These are phyloP conservation scores for Saccharomycopsis oosterbeekiorum DNA, from an alignment of 805 yeast genomes.

Conservation along the genomic window DNA sequence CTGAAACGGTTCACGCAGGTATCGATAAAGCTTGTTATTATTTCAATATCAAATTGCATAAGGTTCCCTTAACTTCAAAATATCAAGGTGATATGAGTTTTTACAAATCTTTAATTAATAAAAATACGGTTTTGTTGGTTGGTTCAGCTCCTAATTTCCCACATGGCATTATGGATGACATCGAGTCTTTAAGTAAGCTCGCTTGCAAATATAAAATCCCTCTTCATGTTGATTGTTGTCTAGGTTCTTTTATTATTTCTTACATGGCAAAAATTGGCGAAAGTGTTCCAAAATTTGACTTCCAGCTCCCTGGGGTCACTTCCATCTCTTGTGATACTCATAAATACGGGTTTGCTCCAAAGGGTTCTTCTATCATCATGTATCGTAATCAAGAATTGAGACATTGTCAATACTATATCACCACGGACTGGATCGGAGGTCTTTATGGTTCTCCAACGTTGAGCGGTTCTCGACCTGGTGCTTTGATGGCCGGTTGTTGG, in stretches of 20 bases:
- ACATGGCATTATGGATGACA: slow-evolving; percentile 91
- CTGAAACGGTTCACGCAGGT: slow-evolving; percentile 88
- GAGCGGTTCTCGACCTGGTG: slow-evolving; percentile 97
- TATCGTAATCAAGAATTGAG: slow-evolving; percentile 63
- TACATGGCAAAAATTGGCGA: slow-evolving; percentile 50
- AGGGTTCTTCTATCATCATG: slow-evolving; percentile 90
- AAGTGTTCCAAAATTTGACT: slow-evolving; percentile 56
- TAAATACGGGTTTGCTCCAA: slow-evolving; percentile 97
- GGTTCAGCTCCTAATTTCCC: slow-evolving; percentile 98
- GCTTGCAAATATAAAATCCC: slow-evolving; percentile 68
- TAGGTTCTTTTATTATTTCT: slow-evolving; percentile 86
- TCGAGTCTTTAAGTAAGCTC: slow-evolving; percentile 54
- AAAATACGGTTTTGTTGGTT: slow-evolving; percentile 70
- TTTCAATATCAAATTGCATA: slow-evolving; percentile 75
- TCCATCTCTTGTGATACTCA: slow-evolving; percentile 99
- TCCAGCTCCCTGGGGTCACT: slow-evolving; percentile 85
- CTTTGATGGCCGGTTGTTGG: slow-evolving; percentile 97
- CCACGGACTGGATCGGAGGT: slow-evolving; percentile 88
- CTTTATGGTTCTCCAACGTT: slow-evolving; percentile 92
- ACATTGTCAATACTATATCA: slow-evolving; percentile 72
- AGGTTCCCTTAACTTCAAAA: slow-evolving; percentile 69
- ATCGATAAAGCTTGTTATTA: slow-evolving; percentile 87
- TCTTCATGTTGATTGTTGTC: slow-evolving; percentile 90
- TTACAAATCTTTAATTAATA: slow-evolving; percentile 56
- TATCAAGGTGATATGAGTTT: slow-evolving; percentile 56